phyloP scores from a whole-genome alignment of 140 eudicot genomes.

The Bidens hawaiensis region DNA sequence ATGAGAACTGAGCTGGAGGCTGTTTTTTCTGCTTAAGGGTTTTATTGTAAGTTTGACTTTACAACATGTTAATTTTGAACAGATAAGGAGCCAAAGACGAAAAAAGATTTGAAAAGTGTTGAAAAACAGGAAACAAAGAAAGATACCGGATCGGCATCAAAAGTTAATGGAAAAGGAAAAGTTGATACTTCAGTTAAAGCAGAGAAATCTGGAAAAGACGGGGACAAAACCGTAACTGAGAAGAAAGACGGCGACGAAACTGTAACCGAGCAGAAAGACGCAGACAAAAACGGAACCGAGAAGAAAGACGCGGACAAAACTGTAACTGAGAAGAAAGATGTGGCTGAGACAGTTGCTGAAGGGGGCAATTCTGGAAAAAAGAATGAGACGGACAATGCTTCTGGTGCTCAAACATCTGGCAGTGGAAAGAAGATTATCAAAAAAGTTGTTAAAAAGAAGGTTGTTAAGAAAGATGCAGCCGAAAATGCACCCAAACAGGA shows the following conservation, averaged over 20 bases:
- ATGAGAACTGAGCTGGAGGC: background rate
- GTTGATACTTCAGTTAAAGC: constrained; percentile 25
- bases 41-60: background rate
- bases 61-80: constrained; percentile 6
- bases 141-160: constrained; percentile 31
- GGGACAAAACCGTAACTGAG: background rate
- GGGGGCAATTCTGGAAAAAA: constrained; percentile 26
- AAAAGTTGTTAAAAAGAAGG: constrained; percentile 55
- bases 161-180: constrained; percentile 36
- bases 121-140: constrained; percentile 43
- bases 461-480: constrained; percentile 28
- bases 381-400: constrained; percentile 27
- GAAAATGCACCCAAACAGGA: constrained; percentile 26
- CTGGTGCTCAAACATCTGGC: constrained; percentile 35
- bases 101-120: constrained; percentile 39
- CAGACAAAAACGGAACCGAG: background rate
- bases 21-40: background rate
- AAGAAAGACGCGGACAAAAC: constrained; percentile 30
- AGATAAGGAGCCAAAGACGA: constrained; percentile 44
- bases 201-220: constrained; percentile 36
- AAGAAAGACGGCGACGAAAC: constrained; percentile 28
- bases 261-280: background rate
- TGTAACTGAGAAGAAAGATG: constrained; percentile 37
- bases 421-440: constrained; percentile 59
- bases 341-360: constrained; percentile 25